These are phyloP conservation scores for Elasticomyces elasticus DNA, from an alignment of 495 filamentous ascomycete species.

Conservation along the genomic window DNA sequence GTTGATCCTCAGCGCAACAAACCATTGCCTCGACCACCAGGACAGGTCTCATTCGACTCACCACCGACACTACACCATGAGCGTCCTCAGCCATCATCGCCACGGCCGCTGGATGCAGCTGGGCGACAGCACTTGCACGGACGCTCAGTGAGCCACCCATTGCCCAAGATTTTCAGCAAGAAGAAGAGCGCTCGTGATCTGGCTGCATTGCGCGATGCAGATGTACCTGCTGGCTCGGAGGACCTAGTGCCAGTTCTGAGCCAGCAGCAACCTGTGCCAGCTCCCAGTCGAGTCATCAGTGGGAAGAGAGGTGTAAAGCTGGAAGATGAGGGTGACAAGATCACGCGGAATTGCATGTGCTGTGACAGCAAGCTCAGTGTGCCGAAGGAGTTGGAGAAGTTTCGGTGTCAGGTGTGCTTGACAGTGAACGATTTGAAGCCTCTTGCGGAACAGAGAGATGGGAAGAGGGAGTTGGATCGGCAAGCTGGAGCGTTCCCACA, in stretches of 20 bases:
- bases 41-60: slow-evolving; percentile 7
- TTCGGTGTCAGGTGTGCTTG: slow-evolving; percentile 75
- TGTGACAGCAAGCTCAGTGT: slow-evolving; percentile 70
- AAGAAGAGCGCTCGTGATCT: slow-evolving; percentile 21
- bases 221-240: slow-evolving; percentile 18
- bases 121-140: slow-evolving; percentile 12
- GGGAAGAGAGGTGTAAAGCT: slow-evolving; percentile 13
- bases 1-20: slow-evolving; percentile 14
- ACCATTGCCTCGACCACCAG: slow-evolving; percentile 16
- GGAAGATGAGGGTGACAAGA: slow-evolving; percentile 34
- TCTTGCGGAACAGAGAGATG: slow-evolving; percentile 22
- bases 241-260: slow-evolving; percentile 19
- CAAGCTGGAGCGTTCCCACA: slow-evolving; percentile 12
- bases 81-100: slow-evolving; percentile 4
- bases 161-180: slow-evolving; percentile 19
- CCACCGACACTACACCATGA: slow-evolving; percentile 17
- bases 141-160: slow-evolving; percentile 23
- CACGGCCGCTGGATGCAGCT: background rate
- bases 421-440: slow-evolving; percentile 76
- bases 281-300: slow-evolving; percentile 8
- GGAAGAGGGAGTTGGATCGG: slow-evolving; percentile 16
- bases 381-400: slow-evolving; percentile 65
- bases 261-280: background rate
- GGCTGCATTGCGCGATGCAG: slow-evolving; percentile 11
- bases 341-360: slow-evolving; percentile 35